phyloP scores from a whole-genome alignment of 768 basidiomycete species.

The Hortiboletus flavorubellus region DNA sequence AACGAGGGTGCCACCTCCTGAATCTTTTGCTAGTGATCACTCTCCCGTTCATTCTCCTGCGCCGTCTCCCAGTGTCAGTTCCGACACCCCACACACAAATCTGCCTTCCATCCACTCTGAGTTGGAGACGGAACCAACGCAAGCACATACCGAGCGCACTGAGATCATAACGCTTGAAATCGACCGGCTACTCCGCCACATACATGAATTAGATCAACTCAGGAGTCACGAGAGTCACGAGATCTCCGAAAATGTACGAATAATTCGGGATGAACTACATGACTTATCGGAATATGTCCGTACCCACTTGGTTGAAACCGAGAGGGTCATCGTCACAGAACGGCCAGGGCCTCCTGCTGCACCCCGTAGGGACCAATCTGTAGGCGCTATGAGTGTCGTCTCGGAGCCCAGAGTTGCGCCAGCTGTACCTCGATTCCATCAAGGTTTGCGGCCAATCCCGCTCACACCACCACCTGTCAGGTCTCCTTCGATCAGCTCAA shows the following conservation, averaged over 20 bases:
- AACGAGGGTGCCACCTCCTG: conserved; percentile 27
- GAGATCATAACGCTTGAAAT: conserved; percentile 51
- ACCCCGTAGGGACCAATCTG: conserved; percentile 38
- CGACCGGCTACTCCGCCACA: conserved; percentile 46
- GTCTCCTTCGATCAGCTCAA: conserved; percentile 39
- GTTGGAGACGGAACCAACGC: conserved; percentile 42
- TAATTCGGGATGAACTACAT: conserved; percentile 65
- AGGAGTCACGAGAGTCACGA: conserved; percentile 64
- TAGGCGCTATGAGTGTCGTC: conserved; percentile 43
- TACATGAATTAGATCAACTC: conserved; percentile 62
- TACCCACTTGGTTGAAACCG: conserved; percentile 30
- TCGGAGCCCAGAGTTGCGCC: conserved; percentile 32
- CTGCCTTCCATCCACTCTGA: conserved; percentile 47
- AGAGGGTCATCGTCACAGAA: conserved; percentile 14
- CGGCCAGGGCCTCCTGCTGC: conserved; percentile 16
- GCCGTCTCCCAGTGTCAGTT: conserved; percentile 44
- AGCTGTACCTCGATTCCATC: conserved; percentile 24
- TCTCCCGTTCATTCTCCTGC: conserved; percentile 38
- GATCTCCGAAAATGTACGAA: conserved; percentile 62
- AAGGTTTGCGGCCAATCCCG: conserved; percentile 29
- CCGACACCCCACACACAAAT: conserved; percentile 47
- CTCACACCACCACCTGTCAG: conserved; percentile 44
- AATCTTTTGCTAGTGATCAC: conserved; percentile 23
- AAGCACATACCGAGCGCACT: conserved; percentile 35
- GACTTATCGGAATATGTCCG: conserved; percentile 59